Evolutionary conservation across 371 early-diverging fungal genomes (phyloP).

Genomic region (Syncephalastrum sp.): DNA sequence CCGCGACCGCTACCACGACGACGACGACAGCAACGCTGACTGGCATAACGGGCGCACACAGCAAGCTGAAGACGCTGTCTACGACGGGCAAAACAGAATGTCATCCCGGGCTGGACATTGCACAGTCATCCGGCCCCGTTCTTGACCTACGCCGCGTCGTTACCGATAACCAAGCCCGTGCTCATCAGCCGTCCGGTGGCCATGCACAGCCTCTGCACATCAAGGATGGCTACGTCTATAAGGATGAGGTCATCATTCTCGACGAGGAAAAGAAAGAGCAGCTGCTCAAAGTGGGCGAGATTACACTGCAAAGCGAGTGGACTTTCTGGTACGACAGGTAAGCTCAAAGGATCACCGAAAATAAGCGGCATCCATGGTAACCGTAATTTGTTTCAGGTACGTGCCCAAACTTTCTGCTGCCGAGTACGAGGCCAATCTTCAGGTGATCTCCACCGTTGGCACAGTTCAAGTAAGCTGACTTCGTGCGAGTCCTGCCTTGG

Average conservation of each 20-base stretch:
- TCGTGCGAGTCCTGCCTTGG: neutral
- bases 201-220: constrained; percentile 3
- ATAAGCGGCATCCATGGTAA: no score
- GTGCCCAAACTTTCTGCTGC: constrained; percentile 50
- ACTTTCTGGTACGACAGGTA: constrained; percentile 70
- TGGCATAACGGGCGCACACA: no score
- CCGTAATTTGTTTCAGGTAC: constrained; percentile 28
- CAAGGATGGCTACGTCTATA: constrained; percentile 30
- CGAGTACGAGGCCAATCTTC: constrained; percentile 61
- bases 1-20: no score
- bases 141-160: no score
- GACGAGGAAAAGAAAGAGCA: constrained; percentile 30
- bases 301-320: constrained; percentile 59
- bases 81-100: no score
- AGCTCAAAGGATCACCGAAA: constrained; percentile 10
- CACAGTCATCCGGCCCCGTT: no score
- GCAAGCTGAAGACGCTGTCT: no score
- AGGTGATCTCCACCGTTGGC: constrained; percentile 54
- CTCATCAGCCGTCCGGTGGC: no score
- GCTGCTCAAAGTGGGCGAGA: constrained; percentile 24
- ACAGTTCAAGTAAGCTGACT: constrained; percentile 55
- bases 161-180: no score
- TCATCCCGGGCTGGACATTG: no score
- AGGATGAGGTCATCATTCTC: constrained; percentile 28
- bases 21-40: no score